Conservation (phyloP, 2,329 filamentous ascomycete species). For the Colletotrichum liaoningense region DNA sequence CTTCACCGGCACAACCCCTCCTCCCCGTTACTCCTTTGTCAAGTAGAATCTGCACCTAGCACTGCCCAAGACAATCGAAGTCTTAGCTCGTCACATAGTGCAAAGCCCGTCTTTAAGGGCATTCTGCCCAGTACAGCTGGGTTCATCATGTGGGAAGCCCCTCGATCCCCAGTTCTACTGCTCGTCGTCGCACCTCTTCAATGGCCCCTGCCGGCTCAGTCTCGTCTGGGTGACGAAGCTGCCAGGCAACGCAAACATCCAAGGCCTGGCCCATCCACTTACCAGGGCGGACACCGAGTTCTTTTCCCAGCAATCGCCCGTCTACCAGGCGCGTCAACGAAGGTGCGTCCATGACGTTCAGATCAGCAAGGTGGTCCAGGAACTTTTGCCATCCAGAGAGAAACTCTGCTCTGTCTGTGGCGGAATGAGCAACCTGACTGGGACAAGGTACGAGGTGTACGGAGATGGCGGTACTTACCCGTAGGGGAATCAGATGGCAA, state of each 20-base stretch:
- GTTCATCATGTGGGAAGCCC: background rate
- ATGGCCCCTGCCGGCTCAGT: constrained; percentile 70
- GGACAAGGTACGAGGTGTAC: background rate
- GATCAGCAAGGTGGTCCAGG: constrained; percentile 63
- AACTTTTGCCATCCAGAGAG: constrained; percentile 65
- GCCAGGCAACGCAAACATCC: constrained; percentile 87
- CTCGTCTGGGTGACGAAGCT: constrained; percentile 80
- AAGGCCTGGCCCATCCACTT: constrained; percentile 87
- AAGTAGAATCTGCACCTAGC: background rate
- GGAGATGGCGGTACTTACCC: constrained; percentile 4
- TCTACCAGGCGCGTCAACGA: constrained; percentile 75
- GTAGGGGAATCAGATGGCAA: constrained; percentile 40
- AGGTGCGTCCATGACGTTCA: constrained; percentile 69
- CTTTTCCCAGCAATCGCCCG: constrained; percentile 77
- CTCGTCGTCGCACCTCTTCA: constrained; percentile 65
- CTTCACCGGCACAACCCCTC: background rate
- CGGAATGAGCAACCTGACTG: background rate
- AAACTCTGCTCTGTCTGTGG: constrained; percentile 57
- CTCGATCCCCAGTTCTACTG: constrained; percentile 63
- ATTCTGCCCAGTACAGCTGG: background rate
- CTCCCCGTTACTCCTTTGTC: background rate
- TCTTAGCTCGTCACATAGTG: background rate
- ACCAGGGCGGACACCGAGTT: constrained; percentile 77
- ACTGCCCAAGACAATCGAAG: background rate
- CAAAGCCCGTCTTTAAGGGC: background rate